phyloP scores from a whole-genome alignment of 2,329 filamentous ascomycete genomes.

The Botrytis sinoallii region DNA sequence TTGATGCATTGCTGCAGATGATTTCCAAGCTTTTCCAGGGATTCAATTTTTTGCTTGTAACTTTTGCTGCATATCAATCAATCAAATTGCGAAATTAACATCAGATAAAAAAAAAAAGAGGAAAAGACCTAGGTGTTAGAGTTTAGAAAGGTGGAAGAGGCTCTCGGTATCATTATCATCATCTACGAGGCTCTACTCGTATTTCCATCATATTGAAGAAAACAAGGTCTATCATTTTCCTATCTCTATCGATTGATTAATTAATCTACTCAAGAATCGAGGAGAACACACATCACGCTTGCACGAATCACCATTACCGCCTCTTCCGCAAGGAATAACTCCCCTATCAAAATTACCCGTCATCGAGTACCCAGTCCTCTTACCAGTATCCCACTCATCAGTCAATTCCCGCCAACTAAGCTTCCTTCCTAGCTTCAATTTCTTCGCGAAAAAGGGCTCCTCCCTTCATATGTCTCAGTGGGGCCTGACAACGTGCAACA shows the following conservation, averaged over 20 bases:
- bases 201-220: neutral
- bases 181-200: neutral
- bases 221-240: neutral
- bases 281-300: neutral
- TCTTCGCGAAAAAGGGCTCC: neutral
- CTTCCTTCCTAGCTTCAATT: neutral
- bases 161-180: neutral
- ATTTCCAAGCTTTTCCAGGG: neutral
- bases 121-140: no score
- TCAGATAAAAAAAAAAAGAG: neutral
- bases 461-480: slow-evolving; percentile 10
- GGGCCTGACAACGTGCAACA: slow-evolving; percentile 15
- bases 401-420: neutral
- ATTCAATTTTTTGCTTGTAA: neutral
- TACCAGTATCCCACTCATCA: neutral
- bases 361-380: neutral
- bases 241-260: neutral
- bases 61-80: neutral
- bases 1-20: slow-evolving; percentile 3
- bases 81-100: slow-evolving; percentile 4
- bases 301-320: neutral
- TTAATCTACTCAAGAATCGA: neutral
- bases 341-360: neutral
- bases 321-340: neutral
- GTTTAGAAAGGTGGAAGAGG: neutral